A percentile compares a stretch with the other conserved stretches of the same genome.
phyloP scores from a whole-genome alignment of 1,139 yeast genomes.

The Pneumocystis oryctolagi region DNA sequence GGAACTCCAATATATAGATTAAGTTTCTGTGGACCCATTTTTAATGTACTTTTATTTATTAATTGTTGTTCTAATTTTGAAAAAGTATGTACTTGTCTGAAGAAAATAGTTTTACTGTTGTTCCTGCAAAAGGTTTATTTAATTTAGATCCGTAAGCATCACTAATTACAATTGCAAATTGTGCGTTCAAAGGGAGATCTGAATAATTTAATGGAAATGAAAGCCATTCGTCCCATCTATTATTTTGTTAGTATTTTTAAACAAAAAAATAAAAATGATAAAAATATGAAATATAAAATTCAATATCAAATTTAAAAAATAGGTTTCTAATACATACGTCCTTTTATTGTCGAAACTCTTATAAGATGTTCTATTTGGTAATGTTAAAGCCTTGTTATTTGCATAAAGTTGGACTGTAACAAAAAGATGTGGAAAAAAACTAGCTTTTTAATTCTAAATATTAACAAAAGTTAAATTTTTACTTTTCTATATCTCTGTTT shows the following conservation, averaged over 20 bases:
- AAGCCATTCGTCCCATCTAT: constrained; percentile 47
- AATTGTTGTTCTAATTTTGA: background rate
- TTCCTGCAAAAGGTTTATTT: constrained; percentile 40
- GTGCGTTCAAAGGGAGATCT: constrained; percentile 51
- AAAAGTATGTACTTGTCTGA: constrained; percentile 20
- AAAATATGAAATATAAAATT: background rate
- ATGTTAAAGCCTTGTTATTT: constrained; percentile 47
- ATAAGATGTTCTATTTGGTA: constrained; percentile 54
- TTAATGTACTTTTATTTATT: constrained; percentile 28
- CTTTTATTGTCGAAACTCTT: constrained; percentile 37
- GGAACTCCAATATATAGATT: constrained; percentile 26
- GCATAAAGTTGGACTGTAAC: constrained; percentile 48
- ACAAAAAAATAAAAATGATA: background rate
- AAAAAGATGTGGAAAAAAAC: constrained; percentile 44
- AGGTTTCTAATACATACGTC: constrained; percentile 7
- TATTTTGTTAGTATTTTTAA: background rate
- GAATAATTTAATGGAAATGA: constrained; percentile 54
- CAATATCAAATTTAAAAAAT: background rate
- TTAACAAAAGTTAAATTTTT: background rate
- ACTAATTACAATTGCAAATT: constrained; percentile 47
- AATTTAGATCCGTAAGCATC: constrained; percentile 43
- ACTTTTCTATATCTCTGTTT: constrained; percentile 34
- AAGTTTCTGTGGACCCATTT: constrained; percentile 44
- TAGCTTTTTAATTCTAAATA: background rate
- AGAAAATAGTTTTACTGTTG: constrained; percentile 49